Base-by-base conservation (phyloP, 768 basidiomycete genomes). In the Crucibulum laeve region DNA sequence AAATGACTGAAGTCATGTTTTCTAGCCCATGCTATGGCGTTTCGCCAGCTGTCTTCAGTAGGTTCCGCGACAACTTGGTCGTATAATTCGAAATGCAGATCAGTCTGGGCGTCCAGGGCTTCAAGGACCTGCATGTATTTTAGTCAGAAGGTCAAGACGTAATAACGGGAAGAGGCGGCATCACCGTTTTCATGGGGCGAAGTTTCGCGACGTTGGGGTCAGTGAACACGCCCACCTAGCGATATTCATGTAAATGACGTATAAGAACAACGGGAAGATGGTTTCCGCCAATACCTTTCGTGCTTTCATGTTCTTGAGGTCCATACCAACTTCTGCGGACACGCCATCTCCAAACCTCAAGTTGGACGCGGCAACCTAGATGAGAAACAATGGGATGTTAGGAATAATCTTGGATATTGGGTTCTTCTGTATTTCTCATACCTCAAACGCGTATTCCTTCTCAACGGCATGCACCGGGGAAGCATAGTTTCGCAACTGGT, bases 371-470 rank as follows among this genome's bases (percentile, higher is more conserved):
- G 91, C 85, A 34, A 92, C 80, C 87, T 90, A 46, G 18, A 5
- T 11, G 43, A 4, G 34, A 18, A 43, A 37, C 25, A 34, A 43
- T 10, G 19, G 22, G 15, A 32, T 11, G 2, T 7, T 18, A 30
- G 38, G 1, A 33, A 17, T 8, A 18, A 34, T 35, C 11, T 17
- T 4, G 19, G 15, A 25, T 23, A 5, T 17, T 4, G 2, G 48
- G n/a, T n/a, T n/a, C n/a, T n/a, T n/a, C n/a, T n/a, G n/a, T 26
- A 2, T 8, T 36, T 23, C 19, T 41, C 64, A 48, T 55, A 78
- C 86, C 76, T 95, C 92, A 56, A 94, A 95, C 0, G 92, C 92
- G 58, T 94, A 94, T 64, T 95, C 92, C 61, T 85, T 91, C 68
- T 89, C 70, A 3, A 82, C 67, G 1, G 61, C 53, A 24, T 86